These are phyloP conservation scores for Trichoderma reesei DNA, from an alignment of 495 filamentous ascomycete genomes.

Conservation along the genomic window DNA sequence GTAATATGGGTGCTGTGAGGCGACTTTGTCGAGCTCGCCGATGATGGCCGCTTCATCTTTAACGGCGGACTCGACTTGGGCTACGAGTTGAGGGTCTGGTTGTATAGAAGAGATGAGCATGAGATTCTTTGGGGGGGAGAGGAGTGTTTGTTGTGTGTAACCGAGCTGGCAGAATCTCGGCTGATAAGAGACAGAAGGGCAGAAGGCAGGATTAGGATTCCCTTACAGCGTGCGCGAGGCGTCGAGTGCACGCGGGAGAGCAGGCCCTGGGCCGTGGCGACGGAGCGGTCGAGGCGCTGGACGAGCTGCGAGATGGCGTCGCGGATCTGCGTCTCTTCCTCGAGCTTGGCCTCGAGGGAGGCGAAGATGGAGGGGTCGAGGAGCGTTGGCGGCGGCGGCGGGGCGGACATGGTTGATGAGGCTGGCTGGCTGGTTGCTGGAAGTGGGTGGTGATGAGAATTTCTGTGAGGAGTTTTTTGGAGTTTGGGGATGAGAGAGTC, in stretches of 20 bases:
- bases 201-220: too few species aligned
- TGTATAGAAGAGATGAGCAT: neutral
- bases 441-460: constrained; percentile 3
- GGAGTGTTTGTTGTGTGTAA: too few species aligned
- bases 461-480: neutral
- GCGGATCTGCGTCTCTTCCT: constrained; percentile 70
- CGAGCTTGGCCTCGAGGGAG: constrained; percentile 77
- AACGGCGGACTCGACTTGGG: constrained; percentile 47
- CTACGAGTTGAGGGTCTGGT: constrained; percentile 30
- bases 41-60: constrained; percentile 46
- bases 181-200: too few species aligned
- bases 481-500: neutral
- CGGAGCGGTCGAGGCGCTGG: constrained; percentile 56
- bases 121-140: neutral
- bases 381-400: neutral
- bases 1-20: constrained; percentile 86
- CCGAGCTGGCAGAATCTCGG: too few species aligned
- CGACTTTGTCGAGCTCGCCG: constrained; percentile 52
- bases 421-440: neutral
- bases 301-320: constrained; percentile 79
- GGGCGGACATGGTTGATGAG: neutral
- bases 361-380: constrained; percentile 79
- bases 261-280: constrained; percentile 62
- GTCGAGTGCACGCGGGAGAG: constrained; percentile 88
- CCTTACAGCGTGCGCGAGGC: constrained; percentile 61